Percentiles rank a stretch among this genome's conserved stretches.
phyloP scores from a whole-genome alignment of 208 protist species.

The Trypanosoma theileri region DNA sequence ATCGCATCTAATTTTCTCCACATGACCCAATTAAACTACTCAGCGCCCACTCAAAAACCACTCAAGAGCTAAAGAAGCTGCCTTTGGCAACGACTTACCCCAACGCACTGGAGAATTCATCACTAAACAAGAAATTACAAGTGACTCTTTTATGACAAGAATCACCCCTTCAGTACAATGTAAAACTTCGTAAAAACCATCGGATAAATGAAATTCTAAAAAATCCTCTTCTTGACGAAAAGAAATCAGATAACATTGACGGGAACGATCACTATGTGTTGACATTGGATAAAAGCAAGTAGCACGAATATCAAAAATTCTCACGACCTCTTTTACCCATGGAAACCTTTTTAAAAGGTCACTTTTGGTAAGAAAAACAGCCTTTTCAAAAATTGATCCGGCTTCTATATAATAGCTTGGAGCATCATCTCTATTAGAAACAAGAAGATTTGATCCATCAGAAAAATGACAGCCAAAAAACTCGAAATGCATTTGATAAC shows the following conservation, averaged over 20 bases:
- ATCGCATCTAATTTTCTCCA: too few species aligned
- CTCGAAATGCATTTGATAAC: constrained; percentile 96
- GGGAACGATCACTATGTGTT: constrained; percentile 4
- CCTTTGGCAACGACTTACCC: constrained; percentile 11
- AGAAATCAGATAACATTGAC: constrained; percentile 18
- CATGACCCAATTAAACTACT: neutral
- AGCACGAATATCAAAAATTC: neutral
- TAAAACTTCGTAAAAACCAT: constrained; percentile 24
- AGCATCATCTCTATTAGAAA: constrained; percentile 5
- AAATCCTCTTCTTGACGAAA: constrained; percentile 14
- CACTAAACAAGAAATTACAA: constrained; percentile 9
- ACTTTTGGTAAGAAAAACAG: neutral
- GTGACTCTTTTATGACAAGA: constrained; percentile 13
- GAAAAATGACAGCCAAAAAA: constrained; percentile 91
- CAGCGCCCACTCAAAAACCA: constrained; percentile 11
- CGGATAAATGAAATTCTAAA: constrained; percentile 23
- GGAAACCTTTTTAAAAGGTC: constrained; percentile 14
- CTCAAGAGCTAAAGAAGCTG: constrained; percentile 6
- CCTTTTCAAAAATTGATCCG: constrained; percentile 7
- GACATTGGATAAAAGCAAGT: constrained; percentile 10
- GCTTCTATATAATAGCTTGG: constrained; percentile 17
- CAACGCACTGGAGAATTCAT: constrained; percentile 17
- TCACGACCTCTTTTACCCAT: constrained; percentile 4
- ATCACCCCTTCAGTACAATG: constrained; percentile 19
- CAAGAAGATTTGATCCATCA: constrained; percentile 24